A percentile compares a stretch with the other conserved stretches of the same genome.
phyloP scores from a whole-genome alignment of 768 basidiomycete genomes.

The Tephrocybe sp. region DNA sequence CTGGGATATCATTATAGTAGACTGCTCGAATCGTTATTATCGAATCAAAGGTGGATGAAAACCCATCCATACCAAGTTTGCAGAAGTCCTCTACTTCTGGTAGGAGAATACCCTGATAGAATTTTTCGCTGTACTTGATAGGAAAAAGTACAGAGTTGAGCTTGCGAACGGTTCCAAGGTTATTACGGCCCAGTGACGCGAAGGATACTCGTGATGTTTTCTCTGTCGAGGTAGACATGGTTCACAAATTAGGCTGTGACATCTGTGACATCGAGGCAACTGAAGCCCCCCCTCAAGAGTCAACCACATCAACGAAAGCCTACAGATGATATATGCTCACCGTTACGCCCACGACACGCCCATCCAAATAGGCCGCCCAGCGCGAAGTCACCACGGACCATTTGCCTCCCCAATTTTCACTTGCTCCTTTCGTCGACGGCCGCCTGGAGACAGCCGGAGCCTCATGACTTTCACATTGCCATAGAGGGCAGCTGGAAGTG shows the following conservation, averaged over 20 bases:
- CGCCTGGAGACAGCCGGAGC: no score
- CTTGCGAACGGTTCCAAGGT: slow-evolving; percentile 76
- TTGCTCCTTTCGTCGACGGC: no score
- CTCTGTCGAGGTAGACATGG: slow-evolving; percentile 19
- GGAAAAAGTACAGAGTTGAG: slow-evolving; percentile 81
- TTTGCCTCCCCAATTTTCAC: no score
- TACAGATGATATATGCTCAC: no score
- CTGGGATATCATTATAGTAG: slow-evolving; percentile 90
- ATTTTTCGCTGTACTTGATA: slow-evolving; percentile 85
- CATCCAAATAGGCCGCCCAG: no score
- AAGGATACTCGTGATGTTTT: slow-evolving; percentile 56
- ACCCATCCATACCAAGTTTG: slow-evolving; percentile 66
- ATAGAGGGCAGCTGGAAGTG: no score
- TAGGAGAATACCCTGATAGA: slow-evolving; percentile 77
- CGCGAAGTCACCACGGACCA: no score
- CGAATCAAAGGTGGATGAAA: background rate
- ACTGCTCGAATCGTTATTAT: slow-evolving; percentile 42
- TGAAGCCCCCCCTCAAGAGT: background rate
- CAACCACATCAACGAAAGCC: no score
- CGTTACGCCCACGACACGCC: no score
- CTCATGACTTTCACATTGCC: no score
- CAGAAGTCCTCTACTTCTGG: slow-evolving; percentile 85
- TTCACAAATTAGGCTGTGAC: slow-evolving; percentile 9
- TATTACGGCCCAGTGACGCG: slow-evolving; percentile 76
- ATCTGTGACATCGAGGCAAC: slow-evolving; percentile 3